Evolutionary conservation across 495 filamentous ascomycete species (phyloP), one percentile per base, ranked within the genome.

Genomic region (Cercophora scortea): DNA sequence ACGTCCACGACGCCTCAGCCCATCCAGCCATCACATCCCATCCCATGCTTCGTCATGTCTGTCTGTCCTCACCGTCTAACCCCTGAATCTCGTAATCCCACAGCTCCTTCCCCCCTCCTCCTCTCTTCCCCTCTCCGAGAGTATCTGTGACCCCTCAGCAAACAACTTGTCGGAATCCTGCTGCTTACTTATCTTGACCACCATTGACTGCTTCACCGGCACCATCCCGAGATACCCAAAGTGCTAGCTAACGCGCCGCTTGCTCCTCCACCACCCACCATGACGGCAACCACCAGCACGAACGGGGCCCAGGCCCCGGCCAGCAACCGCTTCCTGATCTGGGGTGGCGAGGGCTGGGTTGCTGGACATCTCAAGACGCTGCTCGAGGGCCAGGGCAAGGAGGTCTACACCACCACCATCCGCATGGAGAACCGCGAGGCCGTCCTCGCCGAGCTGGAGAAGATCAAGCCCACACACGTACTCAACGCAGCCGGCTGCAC

Each of bases 401-500:
- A 82, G 57, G 78, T 81, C 40, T 62, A 72, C 56, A 71, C 66
- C 25, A 83, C 79, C 5, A 80, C 76, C 5, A 64, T 82, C 17
- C 78, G 81, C 54, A 83, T 82, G 81, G 78, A 84, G 60, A 74
- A 82, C 50, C 75, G 81, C 49, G 78, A 77, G 53, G 66, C 69
- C 50, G 79, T 83, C 51, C 58, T 78, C 42, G 69, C 70, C 19
- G 76, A 80, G 55, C 71, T 85, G 18, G 71, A 81, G 50, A 69
- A 63, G 50, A 63, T 81, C 56, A 78, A 77, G 60, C 82, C 82
- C 43, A 83, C 79, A 4, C 79, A 85, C 53, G 80, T 85, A 34
- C 64, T 85, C 42, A 84, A 84, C 61, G 77, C 76, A 53, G 82
- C 82, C 43, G 82, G 82, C 32, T 81, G 77, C 55, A 85, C 82